These are phyloP conservation scores for Flaveria trinervia DNA, from an alignment of 129 eudicot species.

Conservation along the genomic window DNA sequence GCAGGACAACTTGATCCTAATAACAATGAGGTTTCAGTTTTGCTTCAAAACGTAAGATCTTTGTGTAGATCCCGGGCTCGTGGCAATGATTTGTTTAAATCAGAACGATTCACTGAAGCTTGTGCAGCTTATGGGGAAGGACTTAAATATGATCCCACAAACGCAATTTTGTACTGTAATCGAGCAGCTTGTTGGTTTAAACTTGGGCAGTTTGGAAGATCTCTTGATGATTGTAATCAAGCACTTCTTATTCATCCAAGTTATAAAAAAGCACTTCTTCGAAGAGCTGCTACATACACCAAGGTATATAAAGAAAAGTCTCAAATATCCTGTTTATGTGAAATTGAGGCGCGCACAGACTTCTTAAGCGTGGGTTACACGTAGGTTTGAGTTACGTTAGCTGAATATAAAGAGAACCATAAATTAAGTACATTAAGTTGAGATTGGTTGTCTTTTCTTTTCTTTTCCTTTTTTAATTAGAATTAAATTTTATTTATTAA, in stretches of 20 bases:
- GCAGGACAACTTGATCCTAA: conserved; percentile 60
- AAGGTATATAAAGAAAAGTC: conserved; percentile 45
- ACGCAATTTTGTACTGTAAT: conserved; percentile 75
- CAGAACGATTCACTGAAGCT: conserved; percentile 85
- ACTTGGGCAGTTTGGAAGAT: conserved; percentile 69
- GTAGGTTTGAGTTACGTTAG: too few species aligned
- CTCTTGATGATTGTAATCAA: conserved; percentile 83
- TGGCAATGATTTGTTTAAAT: conserved; percentile 81
- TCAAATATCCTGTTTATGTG: too few species aligned
- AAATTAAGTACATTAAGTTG: not conserved
- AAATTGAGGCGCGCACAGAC: too few species aligned
- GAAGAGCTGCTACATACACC: conserved; percentile 80
- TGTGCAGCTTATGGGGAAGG: conserved; percentile 93
- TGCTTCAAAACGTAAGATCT: conserved; percentile 51
- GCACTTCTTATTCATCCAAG: conserved; percentile 79
- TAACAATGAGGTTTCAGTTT: conserved; percentile 51
- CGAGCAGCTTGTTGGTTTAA: conserved; percentile 95
- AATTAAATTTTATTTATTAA: not conserved
- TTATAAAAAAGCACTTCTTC: conserved; percentile 81
- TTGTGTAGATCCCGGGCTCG: conserved; percentile 77
- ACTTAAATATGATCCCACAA: conserved; percentile 65
- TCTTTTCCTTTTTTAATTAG: not conserved
- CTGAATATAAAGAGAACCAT: not conserved
- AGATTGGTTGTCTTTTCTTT: not conserved
- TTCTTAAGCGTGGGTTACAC: too few species aligned